Evolutionary conservation across 2,329 filamentous ascomycete species (phyloP).

Genomic region (Aspergillus chevalieri): DNA sequence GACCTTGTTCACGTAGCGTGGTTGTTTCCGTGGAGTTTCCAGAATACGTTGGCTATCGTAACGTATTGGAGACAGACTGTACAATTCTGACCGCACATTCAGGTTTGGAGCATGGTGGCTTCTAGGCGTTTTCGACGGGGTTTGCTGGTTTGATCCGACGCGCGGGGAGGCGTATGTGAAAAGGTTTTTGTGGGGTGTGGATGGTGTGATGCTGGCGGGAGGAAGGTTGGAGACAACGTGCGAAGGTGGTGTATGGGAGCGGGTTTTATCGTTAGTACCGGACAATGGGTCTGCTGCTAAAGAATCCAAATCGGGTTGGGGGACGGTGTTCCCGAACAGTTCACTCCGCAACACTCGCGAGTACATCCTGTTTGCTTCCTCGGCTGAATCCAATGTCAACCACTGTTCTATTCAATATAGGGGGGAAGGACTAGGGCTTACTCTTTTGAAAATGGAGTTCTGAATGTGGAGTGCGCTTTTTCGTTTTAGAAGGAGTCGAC

Average conservation of each 20-base stretch:
- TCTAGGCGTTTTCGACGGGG: conserved; percentile 81
- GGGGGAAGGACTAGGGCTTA: conserved; percentile 39
- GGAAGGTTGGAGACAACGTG: conserved; percentile 60
- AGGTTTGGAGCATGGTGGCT: conserved; percentile 82
- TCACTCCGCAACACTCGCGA: conserved; percentile 82
- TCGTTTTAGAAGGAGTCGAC: conserved; percentile 77
- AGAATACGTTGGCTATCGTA: conserved; percentile 91
- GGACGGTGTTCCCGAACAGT: conserved; percentile 84
- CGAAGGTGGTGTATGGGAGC: conserved; percentile 75
- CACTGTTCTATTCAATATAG: conserved; percentile 6
- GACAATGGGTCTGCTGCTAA: conserved; percentile 53
- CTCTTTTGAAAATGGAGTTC: conserved; percentile 93
- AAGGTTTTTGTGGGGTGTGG: conserved; percentile 94
- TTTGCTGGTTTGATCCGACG: conserved; percentile 73
- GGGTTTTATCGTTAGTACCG: conserved; percentile 56
- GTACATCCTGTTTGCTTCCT: conserved; percentile 92
- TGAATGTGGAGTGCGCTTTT: conserved; percentile 77
- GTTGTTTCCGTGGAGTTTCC: conserved; percentile 79
- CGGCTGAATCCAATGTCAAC: conserved; percentile 48
- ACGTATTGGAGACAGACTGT: conserved; percentile 89
- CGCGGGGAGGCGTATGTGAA: conserved; percentile 81
- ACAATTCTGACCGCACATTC: conserved; percentile 85
- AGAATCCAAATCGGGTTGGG: conserved; percentile 65
- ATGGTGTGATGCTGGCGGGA: conserved; percentile 71
- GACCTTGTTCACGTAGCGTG: conserved; percentile 86